phyloP scores from a whole-genome alignment of 2,329 filamentous ascomycete genomes.

The Aureobasidium sp. region DNA sequence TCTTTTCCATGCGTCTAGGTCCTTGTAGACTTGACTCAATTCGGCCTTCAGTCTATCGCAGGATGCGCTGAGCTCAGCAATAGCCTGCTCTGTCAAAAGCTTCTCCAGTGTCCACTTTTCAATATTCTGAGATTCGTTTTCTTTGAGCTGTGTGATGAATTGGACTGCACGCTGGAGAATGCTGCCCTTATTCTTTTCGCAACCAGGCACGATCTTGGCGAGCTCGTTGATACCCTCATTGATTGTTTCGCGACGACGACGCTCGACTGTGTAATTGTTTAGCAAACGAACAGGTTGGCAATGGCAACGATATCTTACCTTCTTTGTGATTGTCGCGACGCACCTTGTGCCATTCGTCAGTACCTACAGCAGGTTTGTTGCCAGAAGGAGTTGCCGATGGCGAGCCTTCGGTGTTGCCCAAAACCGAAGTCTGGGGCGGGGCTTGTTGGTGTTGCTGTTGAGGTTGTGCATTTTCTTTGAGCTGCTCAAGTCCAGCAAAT shows the following conservation, averaged over 20 bases:
- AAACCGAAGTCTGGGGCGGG: background rate
- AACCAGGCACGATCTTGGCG: conserved; percentile 93
- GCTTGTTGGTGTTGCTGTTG: conserved; percentile 35
- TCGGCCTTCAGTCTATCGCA: conserved; percentile 83
- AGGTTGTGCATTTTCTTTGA: conserved; percentile 19
- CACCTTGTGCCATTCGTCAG: conserved; percentile 96
- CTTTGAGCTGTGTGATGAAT: conserved; percentile 90
- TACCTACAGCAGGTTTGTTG: conserved; percentile 81
- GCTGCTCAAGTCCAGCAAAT: conserved; percentile 15
- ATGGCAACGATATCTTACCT: conserved; percentile 49
- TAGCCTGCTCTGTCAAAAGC: conserved; percentile 79
- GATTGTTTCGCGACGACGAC: conserved; percentile 92
- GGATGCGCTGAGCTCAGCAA: conserved; percentile 76
- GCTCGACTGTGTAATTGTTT: conserved; percentile 62
- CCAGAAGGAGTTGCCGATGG: conserved; percentile 8
- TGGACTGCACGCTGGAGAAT: conserved; percentile 89
- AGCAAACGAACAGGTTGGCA: conserved; percentile 11
- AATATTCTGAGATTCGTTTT: conserved; percentile 88
- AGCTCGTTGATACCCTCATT: conserved; percentile 98
- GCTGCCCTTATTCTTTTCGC: conserved; percentile 98
- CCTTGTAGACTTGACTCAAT: conserved; percentile 68
- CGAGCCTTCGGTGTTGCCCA: conserved; percentile 3
- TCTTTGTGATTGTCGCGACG: conserved; percentile 98
- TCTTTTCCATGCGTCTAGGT: conserved; percentile 73
- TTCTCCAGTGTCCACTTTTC: conserved; percentile 94